Evolutionary conservation across 371 early-diverging fungal species (phyloP), one percentile per base, ranked within the genome.

Genomic region (Amoeboaphelidium protococcarum): DNA sequence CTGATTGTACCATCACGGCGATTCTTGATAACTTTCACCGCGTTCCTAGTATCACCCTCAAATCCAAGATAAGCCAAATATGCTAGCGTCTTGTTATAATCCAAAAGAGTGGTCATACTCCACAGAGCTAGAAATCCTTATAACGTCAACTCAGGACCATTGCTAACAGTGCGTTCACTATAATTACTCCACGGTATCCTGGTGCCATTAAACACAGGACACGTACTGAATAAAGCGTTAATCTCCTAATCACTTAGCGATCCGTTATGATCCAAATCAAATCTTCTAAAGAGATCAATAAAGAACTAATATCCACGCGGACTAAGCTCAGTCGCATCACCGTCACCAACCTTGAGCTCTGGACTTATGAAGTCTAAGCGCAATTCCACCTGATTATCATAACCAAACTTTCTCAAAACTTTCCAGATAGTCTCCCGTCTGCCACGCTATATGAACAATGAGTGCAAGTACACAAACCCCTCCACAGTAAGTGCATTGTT

Each of bases 401-500:
- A 92, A 19, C 92, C 92, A 65, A 89, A 95, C 52, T 76, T 77
- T 26, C 91, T 65, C 37, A 95, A 59, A 1, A 95, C 90, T 21
- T 84, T 82, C 96, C 96, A 95, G 10, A 90, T 89, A 1, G 96
- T 95, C 52, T 95, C 96, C 6, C 89, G 66, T 21, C 92, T 71
- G 2, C 96, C 96, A 12, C 84, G 67, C 66, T 91, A 89, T 45
- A 95, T 87, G 59, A 92, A 95, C 22, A 88, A 69, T 26, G 78
- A 76, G 56, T 91, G 89, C 42, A 95, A 64, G 54, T 77, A 87
- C 37, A 88, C 60, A 54, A 95, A 95, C 2, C 96, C 87, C 58
- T 57, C 42, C 23, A 81, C 76, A 12, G 89, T 88, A 46, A 95
- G 60, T 0, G 92, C 88, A 47, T 61, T 54, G 1, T 78, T 76